Base-by-base conservation (phyloP, 805 yeast species). In the Starmerella apicola region DNA sequence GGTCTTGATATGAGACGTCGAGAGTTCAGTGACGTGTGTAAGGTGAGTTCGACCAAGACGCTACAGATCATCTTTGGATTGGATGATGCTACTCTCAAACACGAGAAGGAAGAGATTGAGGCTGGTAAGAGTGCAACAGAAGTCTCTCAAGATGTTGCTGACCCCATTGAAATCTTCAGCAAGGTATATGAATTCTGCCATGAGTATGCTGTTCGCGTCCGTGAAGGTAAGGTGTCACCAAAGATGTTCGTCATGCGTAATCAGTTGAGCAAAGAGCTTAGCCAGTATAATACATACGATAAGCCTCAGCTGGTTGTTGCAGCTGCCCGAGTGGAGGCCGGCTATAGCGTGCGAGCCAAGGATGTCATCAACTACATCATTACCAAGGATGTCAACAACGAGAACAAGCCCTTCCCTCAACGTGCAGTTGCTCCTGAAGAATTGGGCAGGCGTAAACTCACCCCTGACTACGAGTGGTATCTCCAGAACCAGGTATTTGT, bases 1-100 rank as follows among this genome's bases (percentile, higher is more conserved):
- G 99, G 99, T 54, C 70, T 91, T 36, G 99, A 91, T 65, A 78
- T 91, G 94, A 77, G 74, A 55, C 85, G 98, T 60, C 83, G 99
- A 67, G 99, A 91, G 61, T 91, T 72, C 59, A 84, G 96, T 64
- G 94, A 85, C 36, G 63, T 91, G 36, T 83, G 97, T 1, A 91
- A 86, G 57, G 94, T 88, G 39, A 73, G 81, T 5, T 84, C 95
- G 1, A 73, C 76, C 6, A 76, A 68, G 58, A 81, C 83, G 5
- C 67, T 91, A 51, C 67, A 78, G 49, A 26, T 44, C 3, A 29
- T 46, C 21, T 49, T 42, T 29, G 41, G 37, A 15, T 32, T 43
- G 10, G 36, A 27, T 19, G 74, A 78, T 17, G 71, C 81, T 7
- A 84, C 79, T 46, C 62, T 64, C 21, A 95, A 83, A 12, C 4